Evolutionary conservation across 208 protist genomes (phyloP).

Genomic region (Angomonas deanei): DNA sequence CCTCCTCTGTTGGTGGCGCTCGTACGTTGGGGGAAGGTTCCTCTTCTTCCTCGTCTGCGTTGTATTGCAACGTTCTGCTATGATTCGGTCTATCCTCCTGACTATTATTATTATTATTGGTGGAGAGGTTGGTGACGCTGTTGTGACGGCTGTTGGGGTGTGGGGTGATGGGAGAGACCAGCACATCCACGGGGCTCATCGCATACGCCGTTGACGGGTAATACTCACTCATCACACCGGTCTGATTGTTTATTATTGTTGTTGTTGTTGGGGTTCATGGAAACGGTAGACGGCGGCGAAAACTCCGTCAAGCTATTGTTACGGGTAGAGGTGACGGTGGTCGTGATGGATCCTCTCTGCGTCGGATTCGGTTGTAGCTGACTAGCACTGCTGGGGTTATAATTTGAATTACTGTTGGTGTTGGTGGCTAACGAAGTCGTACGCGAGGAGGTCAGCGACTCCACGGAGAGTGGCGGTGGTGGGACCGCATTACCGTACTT

Average conservation of each 20-base stretch:
- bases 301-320: background rate
- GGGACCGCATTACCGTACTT: background rate
- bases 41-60: conserved; percentile 3
- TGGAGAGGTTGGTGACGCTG: background rate
- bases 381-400: conserved; percentile 2
- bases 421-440: background rate
- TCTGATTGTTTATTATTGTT: background rate
- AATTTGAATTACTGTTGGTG: background rate
- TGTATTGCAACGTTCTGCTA: background rate
- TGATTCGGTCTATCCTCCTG: too few species aligned
- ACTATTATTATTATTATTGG: background rate
- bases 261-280: background rate
- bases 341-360: background rate
- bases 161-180: conserved; percentile 7
- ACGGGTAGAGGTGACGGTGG: background rate
- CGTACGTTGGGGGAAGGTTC: too few species aligned
- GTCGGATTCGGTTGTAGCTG: background rate
- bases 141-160: background rate
- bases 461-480: background rate
- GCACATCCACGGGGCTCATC: conserved; percentile 3
- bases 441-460: background rate
- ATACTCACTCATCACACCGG: too few species aligned
- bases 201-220: too few species aligned
- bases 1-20: background rate
- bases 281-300: background rate